phyloP scores from a whole-genome alignment of 495 filamentous ascomycete species.

The Neurospora sp. region DNA sequence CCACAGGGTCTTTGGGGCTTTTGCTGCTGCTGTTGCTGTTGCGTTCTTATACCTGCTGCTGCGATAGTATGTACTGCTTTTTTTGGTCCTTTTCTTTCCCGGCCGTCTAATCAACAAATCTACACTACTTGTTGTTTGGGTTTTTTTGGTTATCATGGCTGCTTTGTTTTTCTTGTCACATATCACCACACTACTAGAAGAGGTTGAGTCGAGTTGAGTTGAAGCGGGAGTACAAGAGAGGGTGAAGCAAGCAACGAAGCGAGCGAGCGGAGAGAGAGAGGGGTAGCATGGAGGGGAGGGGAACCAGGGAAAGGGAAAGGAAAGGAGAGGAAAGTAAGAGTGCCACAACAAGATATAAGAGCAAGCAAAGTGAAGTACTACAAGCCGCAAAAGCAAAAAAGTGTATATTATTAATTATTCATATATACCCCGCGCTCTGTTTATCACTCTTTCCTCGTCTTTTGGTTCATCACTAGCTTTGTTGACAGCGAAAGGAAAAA shows the following conservation, averaged over 20 bases:
- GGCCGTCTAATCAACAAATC: background rate
- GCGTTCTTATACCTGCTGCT: background rate
- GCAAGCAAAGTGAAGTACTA: background rate
- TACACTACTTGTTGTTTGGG: background rate
- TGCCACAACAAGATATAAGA: background rate
- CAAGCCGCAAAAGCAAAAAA: background rate
- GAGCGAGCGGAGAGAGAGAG: background rate
- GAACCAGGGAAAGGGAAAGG: background rate
- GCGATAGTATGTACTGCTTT: background rate
- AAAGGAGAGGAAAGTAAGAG: background rate
- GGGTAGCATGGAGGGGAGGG: background rate
- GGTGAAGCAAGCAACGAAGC: background rate
- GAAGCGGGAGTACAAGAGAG: background rate
- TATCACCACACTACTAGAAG: background rate
- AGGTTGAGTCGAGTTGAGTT: background rate
- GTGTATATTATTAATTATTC: background rate
- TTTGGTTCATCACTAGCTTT: background rate
- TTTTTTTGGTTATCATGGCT: background rate
- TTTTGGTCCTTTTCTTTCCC: background rate
- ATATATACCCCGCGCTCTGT: background rate
- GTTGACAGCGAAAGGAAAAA: background rate
- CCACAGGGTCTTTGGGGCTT: background rate
- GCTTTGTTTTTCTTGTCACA: background rate
- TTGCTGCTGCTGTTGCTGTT: background rate
- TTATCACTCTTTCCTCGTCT: background rate